These are phyloP conservation scores for Septoria linicola DNA, from an alignment of 2,329 filamentous ascomycete genomes.

Conservation along the genomic window DNA sequence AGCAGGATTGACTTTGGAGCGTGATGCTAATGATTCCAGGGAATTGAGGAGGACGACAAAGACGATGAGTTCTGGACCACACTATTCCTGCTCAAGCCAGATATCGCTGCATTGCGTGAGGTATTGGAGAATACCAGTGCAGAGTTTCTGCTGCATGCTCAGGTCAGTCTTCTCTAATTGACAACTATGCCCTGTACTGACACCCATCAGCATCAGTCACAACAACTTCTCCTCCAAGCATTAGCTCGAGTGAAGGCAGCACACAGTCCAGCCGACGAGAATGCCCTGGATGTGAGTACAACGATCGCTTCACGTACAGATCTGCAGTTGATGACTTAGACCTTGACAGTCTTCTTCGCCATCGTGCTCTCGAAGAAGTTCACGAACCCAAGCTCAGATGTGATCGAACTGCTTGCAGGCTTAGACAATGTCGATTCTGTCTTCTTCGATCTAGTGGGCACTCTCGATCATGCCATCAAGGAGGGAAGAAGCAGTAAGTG, in stretches of 20 bases:
- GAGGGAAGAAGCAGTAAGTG: conserved; percentile 67
- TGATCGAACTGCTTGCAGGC: conserved; percentile 85
- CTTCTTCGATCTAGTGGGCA: conserved; percentile 83
- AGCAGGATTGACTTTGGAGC: not conserved
- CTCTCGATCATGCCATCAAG: conserved; percentile 78
- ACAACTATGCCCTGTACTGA: conserved; percentile 4
- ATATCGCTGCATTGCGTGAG: conserved; percentile 64
- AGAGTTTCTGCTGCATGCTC: conserved; percentile 72
- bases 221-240: conserved; percentile 73
- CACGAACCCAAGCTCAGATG: conserved; percentile 90
- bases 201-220: conserved; percentile 58
- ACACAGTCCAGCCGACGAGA: conserved; percentile 63
- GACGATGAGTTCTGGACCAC: conserved; percentile 94
- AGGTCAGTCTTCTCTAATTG: conserved; percentile 48
- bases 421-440: conserved; percentile 83
- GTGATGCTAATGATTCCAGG: conserved; percentile 36
- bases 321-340: conserved; percentile 60
- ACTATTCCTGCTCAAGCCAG: conserved; percentile 86
- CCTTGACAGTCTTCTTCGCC: conserved; percentile 82
- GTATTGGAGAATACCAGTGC: conserved; percentile 70
- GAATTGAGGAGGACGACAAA: conserved; percentile 66
- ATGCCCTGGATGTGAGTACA: conserved; percentile 77
- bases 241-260: conserved; percentile 66
- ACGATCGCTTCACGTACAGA: conserved; percentile 4
- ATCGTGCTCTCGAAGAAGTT: conserved; percentile 84